These are phyloP conservation scores for Hypocrella siamensis DNA, from an alignment of 2,329 filamentous ascomycete genomes.

Conservation along the genomic window DNA sequence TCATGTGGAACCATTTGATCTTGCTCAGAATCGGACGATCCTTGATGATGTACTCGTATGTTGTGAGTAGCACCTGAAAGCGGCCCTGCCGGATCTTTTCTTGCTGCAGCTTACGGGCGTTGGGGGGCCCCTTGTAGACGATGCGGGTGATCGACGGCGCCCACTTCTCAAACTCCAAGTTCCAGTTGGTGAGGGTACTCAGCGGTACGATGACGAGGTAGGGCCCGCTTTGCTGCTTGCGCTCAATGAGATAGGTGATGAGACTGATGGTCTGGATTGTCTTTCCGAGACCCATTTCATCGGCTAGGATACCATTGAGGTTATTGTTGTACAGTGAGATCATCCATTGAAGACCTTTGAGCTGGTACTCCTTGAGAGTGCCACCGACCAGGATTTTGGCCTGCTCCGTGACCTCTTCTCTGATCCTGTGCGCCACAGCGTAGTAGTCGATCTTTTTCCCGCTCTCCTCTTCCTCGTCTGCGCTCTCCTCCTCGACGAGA, in stretches of 20 bases:
- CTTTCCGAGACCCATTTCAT: conserved; percentile 99
- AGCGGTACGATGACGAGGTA: conserved; percentile 95
- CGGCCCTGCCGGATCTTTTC: conserved; percentile 86
- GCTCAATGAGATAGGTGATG: conserved; percentile 93
- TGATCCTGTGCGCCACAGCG: conserved; percentile 87
- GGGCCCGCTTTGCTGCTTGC: conserved; percentile 79
- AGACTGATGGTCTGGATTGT: conserved; percentile 98
- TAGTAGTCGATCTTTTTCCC: conserved; percentile 93
- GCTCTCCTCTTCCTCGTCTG: conserved; percentile 54
- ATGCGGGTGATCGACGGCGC: conserved; percentile 73
- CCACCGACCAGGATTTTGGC: conserved; percentile 81
- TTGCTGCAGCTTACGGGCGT: conserved; percentile 74
- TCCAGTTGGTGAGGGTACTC: conserved; percentile 97
- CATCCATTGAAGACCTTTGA: conserved; percentile 99
- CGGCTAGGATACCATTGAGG: conserved; percentile 92
- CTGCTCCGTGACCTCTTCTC: conserved; percentile 78
- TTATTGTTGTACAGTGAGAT: conserved; percentile 99
- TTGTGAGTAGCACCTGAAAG: conserved; percentile 93
- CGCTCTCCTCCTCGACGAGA: conserved; percentile 46
- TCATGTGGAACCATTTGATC: conserved; percentile 99
- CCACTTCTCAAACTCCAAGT: conserved; percentile 97
- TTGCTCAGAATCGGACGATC: conserved; percentile 89
- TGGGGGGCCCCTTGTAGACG: conserved; percentile 93
- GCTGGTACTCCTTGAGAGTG: conserved; percentile 87
- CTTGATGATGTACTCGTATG: conserved; percentile 99